Base-by-base conservation (phyloP, 805 yeast species). In the Grigorovia transvaalensis region DNA sequence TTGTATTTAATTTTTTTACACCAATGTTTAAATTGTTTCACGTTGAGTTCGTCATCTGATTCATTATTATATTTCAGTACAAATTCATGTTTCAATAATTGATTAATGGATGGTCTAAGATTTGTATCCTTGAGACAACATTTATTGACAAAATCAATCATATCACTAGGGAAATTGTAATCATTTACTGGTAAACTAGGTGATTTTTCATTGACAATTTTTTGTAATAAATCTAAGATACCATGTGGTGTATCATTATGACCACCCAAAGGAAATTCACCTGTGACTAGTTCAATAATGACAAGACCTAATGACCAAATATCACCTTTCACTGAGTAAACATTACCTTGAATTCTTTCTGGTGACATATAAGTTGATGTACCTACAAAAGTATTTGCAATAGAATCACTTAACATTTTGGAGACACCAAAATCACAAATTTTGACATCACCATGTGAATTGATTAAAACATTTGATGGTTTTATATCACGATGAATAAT, bases 301-400 rank as follows among this genome's bases (percentile, higher is more conserved):
- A 90, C 85, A 46, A 93, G 72, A 1, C 99, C 99, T 57, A 90
- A 71, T 0, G 97, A 88, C 99, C 99, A 93, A 12, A 93, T 91
- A 66, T 93, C 99, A 42, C 96, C 91, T 59, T 90, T 89, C n/a
- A 90, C 84, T 9, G 96, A 85, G 69, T 93, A 93, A 9, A 84
- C 83, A 45, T 87, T 88, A 18, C 99, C 99, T 69, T 89, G 96
- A 51, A 93, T 91, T 56, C 99, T 77, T 62, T 93, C 99, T 0
- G 99, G 99, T 1, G 96, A 86, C 95, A 93, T 93, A 65, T 93
- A 93, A 0, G 95, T 88, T 1, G 96, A 88, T 0, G 99, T 93
- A 1, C 99, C 99, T 9, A 93, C 98, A 73, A 93, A 93, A 0
- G 99, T 93, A 62, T 93, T 96, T 0, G 97, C 99, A 53, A 93